These are phyloP conservation scores for Ophiostoma sp. DNA, from an alignment of 2,329 filamentous ascomycete species.

Conservation along the genomic window DNA sequence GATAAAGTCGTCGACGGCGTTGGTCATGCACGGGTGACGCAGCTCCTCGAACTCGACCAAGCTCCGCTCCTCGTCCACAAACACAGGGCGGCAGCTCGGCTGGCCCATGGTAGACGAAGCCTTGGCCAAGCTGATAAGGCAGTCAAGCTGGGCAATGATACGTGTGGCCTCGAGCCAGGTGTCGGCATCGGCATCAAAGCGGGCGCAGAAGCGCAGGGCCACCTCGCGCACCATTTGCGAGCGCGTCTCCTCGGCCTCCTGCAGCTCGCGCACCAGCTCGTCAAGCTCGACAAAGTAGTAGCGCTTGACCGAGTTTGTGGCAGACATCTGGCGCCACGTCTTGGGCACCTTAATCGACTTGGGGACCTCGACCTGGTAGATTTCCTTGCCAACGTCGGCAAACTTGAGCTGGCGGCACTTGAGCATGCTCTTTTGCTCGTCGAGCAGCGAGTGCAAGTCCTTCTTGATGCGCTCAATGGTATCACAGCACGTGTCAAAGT, in stretches of 20 bases:
- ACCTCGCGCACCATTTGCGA: conserved; percentile 88
- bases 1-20: conserved; percentile 89
- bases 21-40: conserved; percentile 91
- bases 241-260: conserved; percentile 93
- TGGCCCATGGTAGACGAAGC: conserved; percentile 80
- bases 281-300: conserved; percentile 90
- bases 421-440: conserved; percentile 69
- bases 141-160: conserved; percentile 89
- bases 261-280: conserved; percentile 78
- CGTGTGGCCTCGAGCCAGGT: conserved; percentile 88
- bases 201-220: conserved; percentile 75
- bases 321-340: conserved; percentile 94
- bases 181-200: conserved; percentile 84
- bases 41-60: conserved; percentile 90
- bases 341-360: conserved; percentile 82
- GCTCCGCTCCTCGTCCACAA: conserved; percentile 81
- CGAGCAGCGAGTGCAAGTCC: conserved; percentile 70
- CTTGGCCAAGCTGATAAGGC: conserved; percentile 87
- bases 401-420: conserved; percentile 73
- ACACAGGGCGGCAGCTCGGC: conserved; percentile 84
- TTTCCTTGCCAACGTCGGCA: conserved; percentile 89
- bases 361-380: conserved; percentile 92
- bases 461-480: conserved; percentile 73
- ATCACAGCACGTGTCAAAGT: conserved; percentile 84
- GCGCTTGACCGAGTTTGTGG: conserved; percentile 83